Conservation (phyloP, 2,329 filamentous ascomycete genomes). For the Neopestalotiopsis sp. region DNA sequence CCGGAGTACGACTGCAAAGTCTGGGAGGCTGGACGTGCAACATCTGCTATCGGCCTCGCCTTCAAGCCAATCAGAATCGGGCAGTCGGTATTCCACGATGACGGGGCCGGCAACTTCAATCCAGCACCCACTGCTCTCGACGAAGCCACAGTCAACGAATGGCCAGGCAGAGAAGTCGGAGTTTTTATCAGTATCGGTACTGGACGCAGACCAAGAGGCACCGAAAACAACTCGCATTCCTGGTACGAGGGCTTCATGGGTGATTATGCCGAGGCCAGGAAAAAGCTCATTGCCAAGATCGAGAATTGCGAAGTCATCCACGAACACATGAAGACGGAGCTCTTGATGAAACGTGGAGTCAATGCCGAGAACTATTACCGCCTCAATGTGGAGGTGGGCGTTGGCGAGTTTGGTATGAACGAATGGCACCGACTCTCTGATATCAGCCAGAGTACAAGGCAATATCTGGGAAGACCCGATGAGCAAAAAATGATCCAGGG, state of each 20-base stretch:
- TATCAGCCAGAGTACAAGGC: slow-evolving; percentile 89
- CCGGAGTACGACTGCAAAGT: slow-evolving; percentile 94
- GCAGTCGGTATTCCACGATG: slow-evolving; percentile 92
- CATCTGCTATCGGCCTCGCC: slow-evolving; percentile 84
- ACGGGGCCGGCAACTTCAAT: slow-evolving; percentile 91
- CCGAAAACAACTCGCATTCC: slow-evolving; percentile 72
- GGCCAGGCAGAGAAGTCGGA: slow-evolving; percentile 90
- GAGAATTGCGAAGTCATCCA: slow-evolving; percentile 94
- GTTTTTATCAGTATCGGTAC: slow-evolving; percentile 96
- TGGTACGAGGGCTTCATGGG: slow-evolving; percentile 97
- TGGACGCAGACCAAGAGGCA: slow-evolving; percentile 73
- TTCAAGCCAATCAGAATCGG: slow-evolving; percentile 97
- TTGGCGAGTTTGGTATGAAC: slow-evolving; percentile 98
- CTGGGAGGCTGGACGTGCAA: slow-evolving; percentile 97
- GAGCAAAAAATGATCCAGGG: slow-evolving; percentile 80
- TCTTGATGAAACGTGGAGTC: slow-evolving; percentile 77
- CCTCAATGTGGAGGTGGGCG: slow-evolving; percentile 94
- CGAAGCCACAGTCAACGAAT: slow-evolving; percentile 90
- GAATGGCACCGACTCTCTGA: slow-evolving; percentile 95
- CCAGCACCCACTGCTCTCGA: slow-evolving; percentile 85
- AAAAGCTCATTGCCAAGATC: slow-evolving; percentile 86
- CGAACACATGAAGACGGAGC: slow-evolving; percentile 80
- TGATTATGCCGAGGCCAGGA: slow-evolving; percentile 88
- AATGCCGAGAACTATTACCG: slow-evolving; percentile 92
- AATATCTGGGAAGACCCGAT: slow-evolving; percentile 75